Evolutionary conservation across 176 grass and related monocot genomes (phyloP).

Genomic region (Hordeum marinum): DNA sequence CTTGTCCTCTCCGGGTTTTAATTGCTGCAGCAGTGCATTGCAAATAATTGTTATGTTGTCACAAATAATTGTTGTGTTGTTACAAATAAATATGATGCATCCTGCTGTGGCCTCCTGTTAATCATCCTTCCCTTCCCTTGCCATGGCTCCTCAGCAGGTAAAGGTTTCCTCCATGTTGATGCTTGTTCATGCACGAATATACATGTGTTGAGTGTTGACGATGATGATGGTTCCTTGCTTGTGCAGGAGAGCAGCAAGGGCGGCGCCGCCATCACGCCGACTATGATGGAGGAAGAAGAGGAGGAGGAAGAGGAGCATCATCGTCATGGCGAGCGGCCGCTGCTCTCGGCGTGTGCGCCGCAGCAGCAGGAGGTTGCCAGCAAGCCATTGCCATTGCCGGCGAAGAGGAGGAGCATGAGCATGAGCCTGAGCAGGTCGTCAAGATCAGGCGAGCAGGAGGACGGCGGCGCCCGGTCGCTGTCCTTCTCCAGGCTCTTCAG

Average conservation of each 20-base stretch:
- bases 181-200: no score
- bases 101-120: no score
- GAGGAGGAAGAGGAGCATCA: neutral
- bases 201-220: neutral
- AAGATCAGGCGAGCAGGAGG: neutral
- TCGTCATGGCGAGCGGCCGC: slow-evolving; percentile 28
- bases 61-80: no score
- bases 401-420: slow-evolving; percentile 25
- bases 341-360: slow-evolving; percentile 26
- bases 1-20: neutral
- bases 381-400: neutral
- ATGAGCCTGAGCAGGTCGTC: slow-evolving; percentile 30
- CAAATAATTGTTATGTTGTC: neutral
- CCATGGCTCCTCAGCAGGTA: slow-evolving; percentile 28
- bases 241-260: neutral
- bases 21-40: neutral
- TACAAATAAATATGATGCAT: no score
- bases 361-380: neutral
- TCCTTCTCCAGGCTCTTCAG: slow-evolving; percentile 51
- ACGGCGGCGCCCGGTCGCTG: slow-evolving; percentile 2
- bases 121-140: neutral
- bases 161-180: no score
- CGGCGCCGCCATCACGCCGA: no score
- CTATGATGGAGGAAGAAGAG: neutral
- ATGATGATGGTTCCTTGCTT: neutral